Conservation (phyloP, 306 rosid species). For the Lablab purpureus region DNA sequence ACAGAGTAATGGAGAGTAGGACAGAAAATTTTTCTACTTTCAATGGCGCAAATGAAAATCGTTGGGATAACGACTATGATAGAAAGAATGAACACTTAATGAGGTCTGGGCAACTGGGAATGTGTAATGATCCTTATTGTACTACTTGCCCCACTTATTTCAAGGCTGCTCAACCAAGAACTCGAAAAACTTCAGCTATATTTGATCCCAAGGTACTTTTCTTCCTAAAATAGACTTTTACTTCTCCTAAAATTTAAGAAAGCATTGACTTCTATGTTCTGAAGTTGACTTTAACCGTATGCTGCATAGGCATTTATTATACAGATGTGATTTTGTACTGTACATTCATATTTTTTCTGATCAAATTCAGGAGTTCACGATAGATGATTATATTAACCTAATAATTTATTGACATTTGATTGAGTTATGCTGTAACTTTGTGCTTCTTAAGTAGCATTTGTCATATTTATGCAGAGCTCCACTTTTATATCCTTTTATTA, state of each 20-base stretch:
- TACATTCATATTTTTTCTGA: slow-evolving; percentile 13
- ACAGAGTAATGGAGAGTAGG: slow-evolving; percentile 47
- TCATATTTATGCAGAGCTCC: neutral
- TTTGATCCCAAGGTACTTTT: slow-evolving; percentile 69
- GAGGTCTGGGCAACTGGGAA: slow-evolving; percentile 88
- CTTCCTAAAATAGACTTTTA: slow-evolving; percentile 40
- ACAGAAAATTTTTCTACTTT: slow-evolving; percentile 51
- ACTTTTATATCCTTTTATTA: neutral
- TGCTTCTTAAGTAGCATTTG: slow-evolving; percentile 9
- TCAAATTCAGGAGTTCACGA: neutral
- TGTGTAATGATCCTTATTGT: slow-evolving; percentile 94
- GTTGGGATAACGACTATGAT: slow-evolving; percentile 52
- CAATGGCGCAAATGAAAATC: slow-evolving; percentile 40
- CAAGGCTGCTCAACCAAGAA: slow-evolving; percentile 58
- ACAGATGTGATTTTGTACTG: neutral
- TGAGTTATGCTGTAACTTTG: neutral
- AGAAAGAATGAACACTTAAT: slow-evolving; percentile 72
- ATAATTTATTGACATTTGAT: slow-evolving; percentile 8
- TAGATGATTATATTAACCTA: neutral
- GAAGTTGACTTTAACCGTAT: slow-evolving; percentile 6
- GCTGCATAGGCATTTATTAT: neutral
- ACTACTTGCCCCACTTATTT: slow-evolving; percentile 83
- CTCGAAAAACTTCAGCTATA: slow-evolving; percentile 48
- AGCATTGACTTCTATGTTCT: slow-evolving; percentile 20
- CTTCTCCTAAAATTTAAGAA: neutral